phyloP scores from a whole-genome alignment of 768 basidiomycete genomes.

The Dendrothele bispora region DNA sequence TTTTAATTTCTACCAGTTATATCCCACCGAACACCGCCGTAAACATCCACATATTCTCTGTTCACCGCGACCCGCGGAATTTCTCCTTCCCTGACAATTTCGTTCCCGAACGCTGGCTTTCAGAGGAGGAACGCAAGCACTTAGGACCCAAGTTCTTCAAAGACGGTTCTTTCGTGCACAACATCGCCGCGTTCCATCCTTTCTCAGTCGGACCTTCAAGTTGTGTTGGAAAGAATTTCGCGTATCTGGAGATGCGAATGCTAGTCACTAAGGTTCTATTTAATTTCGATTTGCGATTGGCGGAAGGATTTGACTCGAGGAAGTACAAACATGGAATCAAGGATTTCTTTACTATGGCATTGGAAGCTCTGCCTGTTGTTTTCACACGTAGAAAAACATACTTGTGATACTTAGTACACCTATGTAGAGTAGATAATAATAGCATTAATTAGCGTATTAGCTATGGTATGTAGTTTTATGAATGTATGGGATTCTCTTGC shows the following conservation, averaged over 20 bases:
- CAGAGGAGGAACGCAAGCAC: conserved; percentile 14
- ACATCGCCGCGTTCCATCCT: conserved; percentile 38
- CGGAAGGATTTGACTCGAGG: neutral
- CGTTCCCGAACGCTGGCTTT: conserved; percentile 41
- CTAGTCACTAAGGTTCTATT: conserved; percentile 35
- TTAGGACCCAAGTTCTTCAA: conserved; percentile 35
- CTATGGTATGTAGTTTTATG: no score
- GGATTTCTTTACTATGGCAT: conserved; percentile 1
- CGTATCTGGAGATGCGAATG: conserved; percentile 40
- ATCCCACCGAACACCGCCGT: conserved; percentile 45
- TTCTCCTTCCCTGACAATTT: conserved; percentile 47
- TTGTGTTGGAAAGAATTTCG: conserved; percentile 44
- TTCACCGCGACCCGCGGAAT: conserved; percentile 47
- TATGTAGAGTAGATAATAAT: no score
- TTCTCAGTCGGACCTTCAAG: conserved; percentile 42
- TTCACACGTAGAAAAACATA: no score
- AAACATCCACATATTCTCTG: conserved; percentile 40
- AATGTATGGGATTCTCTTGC: no score
- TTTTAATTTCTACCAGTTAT: no score
- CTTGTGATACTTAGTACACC: no score
- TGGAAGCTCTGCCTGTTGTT: neutral
- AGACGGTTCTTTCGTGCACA: conserved; percentile 20
- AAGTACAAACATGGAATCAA: neutral
- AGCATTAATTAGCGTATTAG: no score
- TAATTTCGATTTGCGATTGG: conserved; percentile 32